Evolutionary conservation across 2,329 filamentous ascomycete species (phyloP).

Genomic region (Fusarium penzigii): DNA sequence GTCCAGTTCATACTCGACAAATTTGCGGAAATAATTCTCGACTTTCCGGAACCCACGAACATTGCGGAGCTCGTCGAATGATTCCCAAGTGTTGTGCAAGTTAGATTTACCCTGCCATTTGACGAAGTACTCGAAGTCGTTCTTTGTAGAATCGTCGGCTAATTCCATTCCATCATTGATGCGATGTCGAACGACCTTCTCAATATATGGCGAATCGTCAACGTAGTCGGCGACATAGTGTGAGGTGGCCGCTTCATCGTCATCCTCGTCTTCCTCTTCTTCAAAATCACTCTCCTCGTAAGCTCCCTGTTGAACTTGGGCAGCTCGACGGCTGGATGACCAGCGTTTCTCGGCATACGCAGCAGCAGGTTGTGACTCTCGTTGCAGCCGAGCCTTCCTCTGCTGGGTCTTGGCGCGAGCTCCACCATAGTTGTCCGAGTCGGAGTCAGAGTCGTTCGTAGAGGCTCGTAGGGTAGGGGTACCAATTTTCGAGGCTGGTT

Average conservation of each 20-base stretch:
- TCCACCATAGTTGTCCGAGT: constrained; percentile 78
- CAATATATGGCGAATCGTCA: constrained; percentile 82
- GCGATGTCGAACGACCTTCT: constrained; percentile 86
- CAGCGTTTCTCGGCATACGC: constrained; percentile 82
- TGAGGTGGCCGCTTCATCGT: constrained; percentile 51
- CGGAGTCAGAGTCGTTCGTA: constrained; percentile 64
- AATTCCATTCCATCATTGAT: constrained; percentile 68
- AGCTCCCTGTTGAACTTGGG: constrained; percentile 64
- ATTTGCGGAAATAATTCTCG: constrained; percentile 91
- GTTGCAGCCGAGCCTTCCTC: constrained; percentile 77
- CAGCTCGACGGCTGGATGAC: constrained; percentile 76
- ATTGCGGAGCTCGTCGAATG: constrained; percentile 70
- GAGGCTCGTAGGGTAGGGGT: constrained; percentile 57
- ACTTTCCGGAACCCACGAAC: constrained; percentile 84
- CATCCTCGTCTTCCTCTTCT: constrained; percentile 64
- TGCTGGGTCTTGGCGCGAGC: constrained; percentile 67
- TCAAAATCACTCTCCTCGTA: constrained; percentile 70
- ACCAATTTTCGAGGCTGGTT: constrained; percentile 59
- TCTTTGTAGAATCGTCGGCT: constrained; percentile 57
- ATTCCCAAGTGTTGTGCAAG: constrained; percentile 95
- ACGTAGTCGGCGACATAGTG: constrained; percentile 71
- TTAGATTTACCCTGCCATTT: constrained; percentile 98
- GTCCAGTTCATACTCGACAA: constrained; percentile 76
- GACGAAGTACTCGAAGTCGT: constrained; percentile 89
- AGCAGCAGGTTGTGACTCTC: constrained; percentile 66